phyloP scores from a whole-genome alignment of 1,284 basidiomycete species.

The Malassezia arunalokei region DNA sequence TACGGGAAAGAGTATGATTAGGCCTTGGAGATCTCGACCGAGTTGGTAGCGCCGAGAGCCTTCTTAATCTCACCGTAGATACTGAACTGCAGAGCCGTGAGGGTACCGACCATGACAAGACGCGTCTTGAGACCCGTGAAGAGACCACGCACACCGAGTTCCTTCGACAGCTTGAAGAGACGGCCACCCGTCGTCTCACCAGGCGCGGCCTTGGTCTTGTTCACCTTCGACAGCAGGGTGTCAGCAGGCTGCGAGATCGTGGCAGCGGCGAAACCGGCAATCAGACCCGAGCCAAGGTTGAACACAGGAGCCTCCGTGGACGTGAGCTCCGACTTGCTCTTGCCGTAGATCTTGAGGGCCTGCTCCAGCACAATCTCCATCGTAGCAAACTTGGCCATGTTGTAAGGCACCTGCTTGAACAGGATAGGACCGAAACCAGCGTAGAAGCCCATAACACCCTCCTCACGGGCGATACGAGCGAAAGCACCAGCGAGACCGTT shows the following conservation, averaged over 20 bases:
- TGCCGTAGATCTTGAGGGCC: slow-evolving; percentile 49
- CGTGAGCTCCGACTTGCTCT: slow-evolving; percentile 49
- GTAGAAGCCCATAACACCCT: slow-evolving; percentile 45
- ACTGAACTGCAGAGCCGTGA: slow-evolving; percentile 51
- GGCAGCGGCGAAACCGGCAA: slow-evolving; percentile 45
- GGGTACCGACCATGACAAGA: slow-evolving; percentile 48
- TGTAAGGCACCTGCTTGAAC: slow-evolving; percentile 47
- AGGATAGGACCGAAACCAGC: slow-evolving; percentile 49
- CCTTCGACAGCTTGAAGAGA: slow-evolving; percentile 49
- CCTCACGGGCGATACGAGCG: slow-evolving; percentile 37
- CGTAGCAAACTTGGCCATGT: slow-evolving; percentile 51
- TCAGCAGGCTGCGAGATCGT: slow-evolving; percentile 46
- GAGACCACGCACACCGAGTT: slow-evolving; percentile 51
- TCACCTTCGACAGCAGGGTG: slow-evolving; percentile 52
- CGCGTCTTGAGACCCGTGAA: slow-evolving; percentile 50
- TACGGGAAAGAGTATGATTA: neutral
- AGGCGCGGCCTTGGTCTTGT: slow-evolving; percentile 54
- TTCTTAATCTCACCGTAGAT: slow-evolving; percentile 52
- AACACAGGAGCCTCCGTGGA: slow-evolving; percentile 35
- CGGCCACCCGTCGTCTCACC: slow-evolving; percentile 51
- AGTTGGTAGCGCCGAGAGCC: slow-evolving; percentile 50
- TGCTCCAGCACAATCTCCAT: slow-evolving; percentile 48
- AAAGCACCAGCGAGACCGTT: slow-evolving; percentile 43
- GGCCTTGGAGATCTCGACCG: slow-evolving; percentile 34
- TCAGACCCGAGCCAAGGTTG: slow-evolving; percentile 45